Evolutionary conservation across 768 basidiomycete genomes (phyloP), one percentile per base, ranked within the genome.

Genomic region (Phanerochaete sordida): DNA sequence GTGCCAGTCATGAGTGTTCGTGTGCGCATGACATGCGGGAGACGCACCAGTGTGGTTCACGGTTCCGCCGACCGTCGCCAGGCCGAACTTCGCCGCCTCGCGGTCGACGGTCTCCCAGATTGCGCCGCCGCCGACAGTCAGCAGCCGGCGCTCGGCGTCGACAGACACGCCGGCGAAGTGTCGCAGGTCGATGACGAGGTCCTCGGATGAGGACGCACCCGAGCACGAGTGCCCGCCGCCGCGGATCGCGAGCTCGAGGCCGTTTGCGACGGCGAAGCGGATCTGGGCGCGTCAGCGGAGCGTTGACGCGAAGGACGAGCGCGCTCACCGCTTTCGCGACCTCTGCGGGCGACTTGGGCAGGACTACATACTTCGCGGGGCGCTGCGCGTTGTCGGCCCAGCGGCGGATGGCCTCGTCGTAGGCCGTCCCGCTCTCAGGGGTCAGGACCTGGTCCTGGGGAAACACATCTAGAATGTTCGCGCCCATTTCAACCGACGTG

Each of bases 151-250:
- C 33, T 69, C 73, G 1, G 62, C 62, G 27, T 71, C 66, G 26
- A 74, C 67, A 1, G 63, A 60, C 23, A 73, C 68, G 13, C 39
- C 52, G 47, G 70, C 69, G 26, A 76, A 58, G 24, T 65, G 62
- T 30, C 61, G 49, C 4, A 75, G 65, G 61, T 76, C 73, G 52
- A 75, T 73, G 59, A 73, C 73, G 27, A 76, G 37, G 21, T 72
- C 75, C 8, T 69, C 70, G 12, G 70, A 65, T 7, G 69, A 66
- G 30, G 73, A 74, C 2, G 72, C 68, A 39, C 71, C 69, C 16
- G 69, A 71, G 21, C 69, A 66, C 1, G 70, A 64, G 28, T 68
- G 68, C 1, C 72, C 74, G 39, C 74, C 74, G 13, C 71, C 63
- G 47, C 65, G 66, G 33, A 60, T 45, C 1, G 62, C 59, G 5